A percentile compares a stretch with the other conserved stretches of the same genome.
phyloP scores from a whole-genome alignment of 495 filamentous ascomycete species.

The Aspergillus kassunensis region DNA sequence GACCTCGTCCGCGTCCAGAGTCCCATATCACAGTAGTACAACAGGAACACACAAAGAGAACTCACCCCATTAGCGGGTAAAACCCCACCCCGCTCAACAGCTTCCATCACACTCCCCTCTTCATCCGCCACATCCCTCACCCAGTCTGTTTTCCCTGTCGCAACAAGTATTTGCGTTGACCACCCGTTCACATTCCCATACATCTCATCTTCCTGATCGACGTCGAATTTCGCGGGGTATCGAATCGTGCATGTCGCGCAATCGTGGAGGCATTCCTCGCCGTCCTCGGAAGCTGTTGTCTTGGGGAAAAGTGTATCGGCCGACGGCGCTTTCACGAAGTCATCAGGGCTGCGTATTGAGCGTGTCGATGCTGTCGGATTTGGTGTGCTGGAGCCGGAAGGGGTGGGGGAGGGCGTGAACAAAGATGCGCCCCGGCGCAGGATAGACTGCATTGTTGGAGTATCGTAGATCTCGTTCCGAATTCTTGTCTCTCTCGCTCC shows the following conservation, averaged over 20 bases:
- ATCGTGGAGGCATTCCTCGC: conserved; percentile 85
- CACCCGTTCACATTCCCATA: conserved; percentile 88
- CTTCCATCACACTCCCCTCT: conserved; percentile 92
- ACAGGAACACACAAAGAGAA: conserved; percentile 3
- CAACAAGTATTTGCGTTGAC: conserved; percentile 85
- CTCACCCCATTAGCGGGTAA: conserved; percentile 74
- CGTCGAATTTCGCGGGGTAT: conserved; percentile 69
- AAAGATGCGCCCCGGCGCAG: conserved; percentile 26
- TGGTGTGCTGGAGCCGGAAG: conserved; percentile 22
- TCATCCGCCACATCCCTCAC: conserved; percentile 85
- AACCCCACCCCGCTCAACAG: conserved; percentile 60
- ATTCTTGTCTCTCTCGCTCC: too few relatives aligned
- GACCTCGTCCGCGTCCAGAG: neutral
- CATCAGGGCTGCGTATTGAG: conserved; percentile 20
- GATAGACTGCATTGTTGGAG: conserved; percentile 36
- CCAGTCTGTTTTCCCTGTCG: conserved; percentile 95
- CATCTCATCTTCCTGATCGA: conserved; percentile 73
- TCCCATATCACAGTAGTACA: too few relatives aligned
- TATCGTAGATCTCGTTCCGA: too few relatives aligned
- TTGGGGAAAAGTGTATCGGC: conserved; percentile 40
- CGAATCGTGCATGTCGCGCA: conserved; percentile 77
- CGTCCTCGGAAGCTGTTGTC: conserved; percentile 69
- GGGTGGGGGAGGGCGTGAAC: conserved; percentile 30
- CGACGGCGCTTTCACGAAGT: conserved; percentile 38
- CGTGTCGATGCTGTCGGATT: conserved; percentile 16